Base-by-base conservation (phyloP, 2,329 filamentous ascomycete species). In the Apiospora arundinis region DNA sequence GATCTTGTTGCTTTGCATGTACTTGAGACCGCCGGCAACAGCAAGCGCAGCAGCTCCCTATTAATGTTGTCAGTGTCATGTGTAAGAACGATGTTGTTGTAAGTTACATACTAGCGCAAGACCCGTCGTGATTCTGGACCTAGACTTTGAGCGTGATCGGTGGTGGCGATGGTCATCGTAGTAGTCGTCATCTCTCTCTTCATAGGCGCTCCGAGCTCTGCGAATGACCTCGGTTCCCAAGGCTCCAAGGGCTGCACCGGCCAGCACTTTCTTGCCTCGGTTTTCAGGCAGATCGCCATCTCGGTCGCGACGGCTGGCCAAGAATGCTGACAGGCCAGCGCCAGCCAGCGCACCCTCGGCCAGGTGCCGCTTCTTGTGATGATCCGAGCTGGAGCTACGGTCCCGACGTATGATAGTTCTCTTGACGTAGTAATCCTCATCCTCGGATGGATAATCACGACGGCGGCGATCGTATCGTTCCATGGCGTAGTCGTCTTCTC, bases 331-430 rank as follows among this genome's bases (percentile, higher is more conserved):
- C 9, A 90, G 80, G 67, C 90, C 90, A 23, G 90, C 90, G 21
- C 89, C 90, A 40, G 90, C 90, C 21, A 91, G 83, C 12, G 89
- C 90, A n/a, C 90, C 90, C 76, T 91, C 89, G 28, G 90, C 90
- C 6, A 92, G 79, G 74, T 91, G 87, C 56, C 87, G 87, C 78
- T 85, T 90, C 74, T 88, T 88, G 74, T 89, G 85, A 68, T 85
- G 81, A 52, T 84, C 84, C 5, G 83, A 81, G 74, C 86, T 87
- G 16, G 82, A 81, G 73, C 87, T 89, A 60, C 85, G 83, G 23
- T 88, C 87, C 25, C 86, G 85, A 23, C 83, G 86, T 45, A 88
- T 81, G 56, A 87, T 78, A 67, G 81, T 82, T 74, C 81, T 82
- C 73, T 85, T 82, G 75, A 84, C 80, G 72, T 85, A 84, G 72